Base-by-base conservation (phyloP, 768 basidiomycete genomes). In the Kwoniella botswanensis region DNA sequence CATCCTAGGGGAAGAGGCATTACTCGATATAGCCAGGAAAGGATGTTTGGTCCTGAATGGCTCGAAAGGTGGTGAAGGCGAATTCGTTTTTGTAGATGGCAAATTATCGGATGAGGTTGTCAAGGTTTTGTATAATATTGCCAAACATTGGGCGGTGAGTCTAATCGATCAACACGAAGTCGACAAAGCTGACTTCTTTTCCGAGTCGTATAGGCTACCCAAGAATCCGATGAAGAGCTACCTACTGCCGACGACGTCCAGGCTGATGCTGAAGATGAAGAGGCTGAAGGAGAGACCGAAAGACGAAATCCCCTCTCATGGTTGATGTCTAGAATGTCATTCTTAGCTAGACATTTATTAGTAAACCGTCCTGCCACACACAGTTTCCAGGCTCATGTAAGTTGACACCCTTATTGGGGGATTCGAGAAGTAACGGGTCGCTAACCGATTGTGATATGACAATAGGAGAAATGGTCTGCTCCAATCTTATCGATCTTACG, bases 321-420 rank as follows among this genome's bases (percentile, higher is more conserved):
- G 94, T 84, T 99, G 43, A 98, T 98, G 86, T 94, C 94, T 24
- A 92, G 92, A 79, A 85, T 98, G 21, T 98, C 96, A 0, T 95
- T 92, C 82, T 91, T 94, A 79, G 88, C 90, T 11, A 73, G 82
- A 18, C 74, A 76, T 41, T 61, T 83, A 24, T 76, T 83, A 35
- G 71, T 83, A 46, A 70, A 75, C 22, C 71, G 81, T 29, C 82
- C 82, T 5, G 57, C 80, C 0, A 44, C 68, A n/a, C 69, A 76
- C 53, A 71, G 61, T 18, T 46, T 68, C 15, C 56, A 53, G 59
- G 71, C 62, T 46, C 60, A 60, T 24, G 69, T 72, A 46, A 70
- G 73, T 71, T 18, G 17, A 12, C 53, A 10, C 11, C 5, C 18
- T 26, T 26, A 26, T 26, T 26, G 26, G 26, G 26, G 26, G 4